Evolutionary conservation across 768 basidiomycete species (phyloP).

Genomic region (Hericium rajendrae): DNA sequence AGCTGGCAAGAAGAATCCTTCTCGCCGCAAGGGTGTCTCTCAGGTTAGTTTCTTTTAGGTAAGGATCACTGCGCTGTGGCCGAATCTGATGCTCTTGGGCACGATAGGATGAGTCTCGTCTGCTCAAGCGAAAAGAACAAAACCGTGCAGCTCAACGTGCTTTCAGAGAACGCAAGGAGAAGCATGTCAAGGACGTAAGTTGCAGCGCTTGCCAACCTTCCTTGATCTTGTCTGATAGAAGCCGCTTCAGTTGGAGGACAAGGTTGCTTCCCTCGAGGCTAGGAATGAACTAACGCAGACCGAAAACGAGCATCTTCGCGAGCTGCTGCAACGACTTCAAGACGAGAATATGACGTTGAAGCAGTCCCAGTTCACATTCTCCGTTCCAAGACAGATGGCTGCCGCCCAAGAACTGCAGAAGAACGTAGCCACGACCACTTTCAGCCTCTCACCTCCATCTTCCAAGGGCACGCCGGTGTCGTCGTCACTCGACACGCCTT

Average conservation of each 20-base stretch:
- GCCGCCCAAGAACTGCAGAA: slow-evolving; percentile 13
- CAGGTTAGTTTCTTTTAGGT: slow-evolving; percentile 20
- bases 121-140: slow-evolving; percentile 91
- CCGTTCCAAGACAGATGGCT: slow-evolving; percentile 42
- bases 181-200: slow-evolving; percentile 92
- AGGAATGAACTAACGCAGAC: slow-evolving; percentile 62
- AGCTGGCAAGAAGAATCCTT: slow-evolving; percentile 15
- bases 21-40: slow-evolving; percentile 29
- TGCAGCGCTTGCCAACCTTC: background rate
- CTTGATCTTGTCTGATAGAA: background rate
- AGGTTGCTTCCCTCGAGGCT: slow-evolving; percentile 77
- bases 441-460: slow-evolving; percentile 10
- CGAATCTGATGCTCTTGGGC: background rate
- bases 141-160: slow-evolving; percentile 96
- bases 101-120: slow-evolving; percentile 56
- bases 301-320: slow-evolving; percentile 87
- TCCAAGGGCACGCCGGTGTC: slow-evolving; percentile 18
- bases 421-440: slow-evolving; percentile 7
- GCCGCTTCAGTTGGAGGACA: slow-evolving; percentile 68
- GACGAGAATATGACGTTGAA: slow-evolving; percentile 81
- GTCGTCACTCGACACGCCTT: slow-evolving; percentile 20
- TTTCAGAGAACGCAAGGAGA: slow-evolving; percentile 95
- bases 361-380: slow-evolving; percentile 76
- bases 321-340: slow-evolving; percentile 75
- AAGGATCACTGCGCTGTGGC: background rate